phyloP scores from a whole-genome alignment of 805 yeast species.

The Myxozyma sirexii region DNA sequence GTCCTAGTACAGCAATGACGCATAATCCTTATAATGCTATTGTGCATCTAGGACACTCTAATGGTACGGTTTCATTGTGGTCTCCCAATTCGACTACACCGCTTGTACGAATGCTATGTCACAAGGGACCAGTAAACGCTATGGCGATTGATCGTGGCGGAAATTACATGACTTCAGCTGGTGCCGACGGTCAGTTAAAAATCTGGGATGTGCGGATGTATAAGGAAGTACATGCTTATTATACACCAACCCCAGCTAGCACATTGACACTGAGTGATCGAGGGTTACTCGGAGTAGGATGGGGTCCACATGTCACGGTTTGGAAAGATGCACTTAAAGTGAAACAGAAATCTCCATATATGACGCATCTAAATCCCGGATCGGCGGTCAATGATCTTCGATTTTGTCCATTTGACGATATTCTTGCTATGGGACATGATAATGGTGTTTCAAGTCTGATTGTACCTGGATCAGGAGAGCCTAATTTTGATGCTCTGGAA shows the following conservation, averaged over 20 bases:
- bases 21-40: constrained; percentile 97
- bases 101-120: constrained; percentile 74
- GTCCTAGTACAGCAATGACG: constrained; percentile 84
- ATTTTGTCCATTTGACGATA: constrained; percentile 94
- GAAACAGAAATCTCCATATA: constrained; percentile 82
- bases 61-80: constrained; percentile 93
- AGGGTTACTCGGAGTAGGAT: constrained; percentile 83
- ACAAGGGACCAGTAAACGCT: constrained; percentile 85
- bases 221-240: constrained; percentile 63
- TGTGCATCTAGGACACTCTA: constrained; percentile 88
- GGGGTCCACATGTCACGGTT: constrained; percentile 93
- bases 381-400: constrained; percentile 66
- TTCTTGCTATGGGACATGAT: constrained; percentile 85
- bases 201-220: constrained; percentile 92
- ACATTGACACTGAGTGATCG: constrained; percentile 81
- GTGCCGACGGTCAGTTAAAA: constrained; percentile 80
- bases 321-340: constrained; percentile 82
- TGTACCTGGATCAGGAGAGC: constrained; percentile 97
- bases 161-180: constrained; percentile 88
- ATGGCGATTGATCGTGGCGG: constrained; percentile 90
- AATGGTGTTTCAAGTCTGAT: constrained; percentile 80
- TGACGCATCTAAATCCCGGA: constrained; percentile 85
- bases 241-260: constrained; percentile 83
- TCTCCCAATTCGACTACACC: constrained; percentile 87
- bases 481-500: constrained; percentile 93